These are phyloP conservation scores for Lupinus albus DNA, from an alignment of 306 rosid genomes.

Conservation along the genomic window DNA sequence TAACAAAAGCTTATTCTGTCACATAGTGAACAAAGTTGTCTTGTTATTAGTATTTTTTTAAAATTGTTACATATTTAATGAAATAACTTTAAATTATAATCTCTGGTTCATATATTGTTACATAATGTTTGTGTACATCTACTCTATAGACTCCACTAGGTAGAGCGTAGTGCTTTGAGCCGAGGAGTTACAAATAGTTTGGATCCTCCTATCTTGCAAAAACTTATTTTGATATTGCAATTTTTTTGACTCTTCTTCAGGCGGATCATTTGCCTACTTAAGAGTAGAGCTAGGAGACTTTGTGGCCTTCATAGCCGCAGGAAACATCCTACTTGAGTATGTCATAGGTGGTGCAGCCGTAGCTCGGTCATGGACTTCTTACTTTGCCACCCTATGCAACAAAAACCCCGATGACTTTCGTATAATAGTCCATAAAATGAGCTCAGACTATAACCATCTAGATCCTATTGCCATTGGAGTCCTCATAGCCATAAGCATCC, in stretches of 20 bases:
- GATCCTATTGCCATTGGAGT: constrained; percentile 72
- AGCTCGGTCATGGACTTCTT: constrained; percentile 87
- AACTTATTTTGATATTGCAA: no score
- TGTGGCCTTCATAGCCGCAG: constrained; percentile 78
- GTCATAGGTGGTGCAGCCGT: constrained; percentile 71
- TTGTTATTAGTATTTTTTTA: no score
- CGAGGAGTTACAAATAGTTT: no score
- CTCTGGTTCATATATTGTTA: no score
- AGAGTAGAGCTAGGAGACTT: constrained; percentile 87
- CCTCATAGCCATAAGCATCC: constrained; percentile 44
- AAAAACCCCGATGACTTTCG: constrained; percentile 55
- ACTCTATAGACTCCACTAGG: no score
- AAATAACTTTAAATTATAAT: no score
- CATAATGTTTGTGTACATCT: no score
- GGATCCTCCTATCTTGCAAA: no score
- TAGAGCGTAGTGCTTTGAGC: no score
- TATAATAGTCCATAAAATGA: constrained; percentile 43
- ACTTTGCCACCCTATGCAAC: constrained; percentile 76
- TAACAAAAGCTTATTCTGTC: no score
- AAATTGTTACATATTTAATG: no score
- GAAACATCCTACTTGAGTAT: constrained; percentile 77
- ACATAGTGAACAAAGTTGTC: no score
- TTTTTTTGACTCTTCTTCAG: constrained; percentile 28
- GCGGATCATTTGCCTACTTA: constrained; percentile 85
- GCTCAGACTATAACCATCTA: constrained; percentile 46